phyloP scores from a whole-genome alignment of 1,284 basidiomycete species.

The Apiotrichum veenhuisii region DNA sequence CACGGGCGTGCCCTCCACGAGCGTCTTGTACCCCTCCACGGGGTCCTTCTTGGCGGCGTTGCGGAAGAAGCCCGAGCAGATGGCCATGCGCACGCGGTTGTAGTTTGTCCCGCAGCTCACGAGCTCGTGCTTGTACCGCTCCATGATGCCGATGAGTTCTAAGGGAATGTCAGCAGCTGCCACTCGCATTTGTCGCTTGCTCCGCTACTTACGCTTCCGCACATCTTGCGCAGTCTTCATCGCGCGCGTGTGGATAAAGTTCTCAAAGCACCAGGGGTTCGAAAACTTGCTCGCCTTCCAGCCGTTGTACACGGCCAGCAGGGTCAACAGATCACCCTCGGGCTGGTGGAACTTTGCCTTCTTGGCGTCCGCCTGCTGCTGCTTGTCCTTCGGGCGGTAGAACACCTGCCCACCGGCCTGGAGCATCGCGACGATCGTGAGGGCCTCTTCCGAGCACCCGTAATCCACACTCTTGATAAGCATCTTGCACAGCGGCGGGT shows the following conservation, averaged over 20 bases:
- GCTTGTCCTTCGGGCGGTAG: constrained; percentile 97
- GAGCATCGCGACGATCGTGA: constrained; percentile 96
- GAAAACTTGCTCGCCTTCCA: constrained; percentile 95
- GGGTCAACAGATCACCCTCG: constrained; percentile 93
- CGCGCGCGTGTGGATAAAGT: constrained; percentile 94
- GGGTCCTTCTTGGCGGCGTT: constrained; percentile 85
- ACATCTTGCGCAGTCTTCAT: constrained; percentile 98
- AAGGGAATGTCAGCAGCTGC: constrained; percentile 8
- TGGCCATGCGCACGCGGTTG: constrained; percentile 88
- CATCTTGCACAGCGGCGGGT: constrained; percentile 95
- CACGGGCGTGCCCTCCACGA: constrained; percentile 95
- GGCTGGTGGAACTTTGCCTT: constrained; percentile 60
- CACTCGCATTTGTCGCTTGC: too few relatives aligned
- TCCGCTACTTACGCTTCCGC: constrained; percentile 62
- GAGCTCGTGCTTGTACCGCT: constrained; percentile 96
- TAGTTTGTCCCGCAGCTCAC: constrained; percentile 73
- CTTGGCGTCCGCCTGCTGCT: constrained; percentile 73
- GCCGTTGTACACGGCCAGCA: constrained; percentile 95
- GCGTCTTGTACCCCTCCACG: constrained; percentile 83
- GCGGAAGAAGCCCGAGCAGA: constrained; percentile 94
- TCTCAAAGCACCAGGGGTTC: constrained; percentile 95
- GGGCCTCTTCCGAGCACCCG: constrained; percentile 93
- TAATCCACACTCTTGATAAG: constrained; percentile 96
- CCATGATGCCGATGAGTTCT: constrained; percentile 95
- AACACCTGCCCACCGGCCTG: constrained; percentile 90